These are phyloP conservation scores for Nitzschia inconspicua DNA, from an alignment of 108 stramenopile genomes.

Conservation along the genomic window DNA sequence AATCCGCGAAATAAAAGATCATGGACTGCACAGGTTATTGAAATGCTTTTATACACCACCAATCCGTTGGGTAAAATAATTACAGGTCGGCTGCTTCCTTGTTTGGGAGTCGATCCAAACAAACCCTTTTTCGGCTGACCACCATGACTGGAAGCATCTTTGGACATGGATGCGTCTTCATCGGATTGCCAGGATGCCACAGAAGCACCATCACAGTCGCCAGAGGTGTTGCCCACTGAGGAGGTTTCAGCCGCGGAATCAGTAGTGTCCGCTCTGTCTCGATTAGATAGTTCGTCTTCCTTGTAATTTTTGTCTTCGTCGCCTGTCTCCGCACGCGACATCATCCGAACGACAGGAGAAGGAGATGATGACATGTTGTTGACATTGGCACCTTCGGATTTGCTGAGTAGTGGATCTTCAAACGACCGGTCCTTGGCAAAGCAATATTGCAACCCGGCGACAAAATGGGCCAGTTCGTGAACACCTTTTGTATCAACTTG, in stretches of 20 bases:
- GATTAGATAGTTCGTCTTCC: not conserved
- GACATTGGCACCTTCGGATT: not conserved
- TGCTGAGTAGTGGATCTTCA: constrained; percentile 59
- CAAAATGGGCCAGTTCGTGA: constrained; percentile 28
- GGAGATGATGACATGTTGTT: not conserved
- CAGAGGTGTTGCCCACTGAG: not conserved
- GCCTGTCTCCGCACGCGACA: not conserved
- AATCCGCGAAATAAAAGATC: constrained; percentile 41
- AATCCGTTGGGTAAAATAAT: constrained; percentile 59
- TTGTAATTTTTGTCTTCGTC: not conserved
- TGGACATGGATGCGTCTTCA: constrained; percentile 29
- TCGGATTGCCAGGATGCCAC: constrained; percentile 14
- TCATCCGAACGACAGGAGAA: not conserved
- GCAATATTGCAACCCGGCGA: constrained; percentile 44
- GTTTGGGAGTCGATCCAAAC: not conserved
- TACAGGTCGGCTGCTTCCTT: constrained; percentile 37
- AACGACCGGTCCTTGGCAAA: constrained; percentile 68
- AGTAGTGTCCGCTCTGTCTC: not conserved
- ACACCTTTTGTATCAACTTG: constrained; percentile 32
- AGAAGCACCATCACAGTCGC: not conserved
- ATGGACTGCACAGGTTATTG: constrained; percentile 55
- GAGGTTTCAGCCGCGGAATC: not conserved
- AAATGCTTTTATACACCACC: constrained; percentile 60
- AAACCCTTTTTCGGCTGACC: constrained; percentile 2
- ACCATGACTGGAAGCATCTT: not conserved